A percentile compares a stretch with the other conserved stretches of the same genome.
These are phyloP conservation scores for Penicillium crustosum DNA, from an alignment of 2,329 filamentous ascomycete species.

Conservation along the genomic window DNA sequence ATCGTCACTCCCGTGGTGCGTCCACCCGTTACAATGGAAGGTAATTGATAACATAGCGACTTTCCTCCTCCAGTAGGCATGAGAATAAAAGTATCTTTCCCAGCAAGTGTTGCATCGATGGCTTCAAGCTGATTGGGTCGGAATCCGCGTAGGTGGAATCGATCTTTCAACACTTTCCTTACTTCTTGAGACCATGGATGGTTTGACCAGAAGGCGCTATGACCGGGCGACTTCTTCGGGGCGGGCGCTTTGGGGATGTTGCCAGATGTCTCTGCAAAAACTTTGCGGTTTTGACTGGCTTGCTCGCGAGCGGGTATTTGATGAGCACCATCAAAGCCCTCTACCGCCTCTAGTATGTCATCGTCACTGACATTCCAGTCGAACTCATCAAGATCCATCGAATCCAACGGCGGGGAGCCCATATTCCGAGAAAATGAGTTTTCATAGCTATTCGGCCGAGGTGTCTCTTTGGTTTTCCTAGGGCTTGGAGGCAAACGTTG, in stretches of 20 bases:
- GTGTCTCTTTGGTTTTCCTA: constrained; percentile 4
- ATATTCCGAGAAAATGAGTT: constrained; percentile 42
- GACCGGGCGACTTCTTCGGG: constrained; percentile 34
- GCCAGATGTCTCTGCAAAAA: constrained; percentile 45
- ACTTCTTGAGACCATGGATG: constrained; percentile 86
- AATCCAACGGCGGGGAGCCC: constrained; percentile 36
- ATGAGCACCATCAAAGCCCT: constrained; percentile 36
- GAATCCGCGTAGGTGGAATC: constrained; percentile 83
- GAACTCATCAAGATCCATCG: constrained; percentile 40
- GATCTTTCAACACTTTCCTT: constrained; percentile 72
- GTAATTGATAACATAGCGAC: constrained; percentile 93
- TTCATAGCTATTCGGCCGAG: constrained; percentile 21
- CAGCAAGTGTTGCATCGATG: constrained; percentile 86
- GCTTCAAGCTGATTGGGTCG: constrained; percentile 90
- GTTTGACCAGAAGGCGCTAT: constrained; percentile 53
- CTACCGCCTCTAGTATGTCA: constrained; percentile 47
- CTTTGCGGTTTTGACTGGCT: constrained; percentile 29
- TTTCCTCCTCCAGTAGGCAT: constrained; percentile 99
- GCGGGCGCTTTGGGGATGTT: constrained; percentile 35
- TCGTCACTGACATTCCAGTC: constrained; percentile 46
- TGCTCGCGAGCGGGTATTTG: constrained; percentile 14
- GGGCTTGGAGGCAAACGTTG: constrained; percentile 6
- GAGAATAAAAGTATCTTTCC: constrained; percentile 88
- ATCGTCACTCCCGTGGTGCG: constrained; percentile 82
- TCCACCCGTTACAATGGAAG: constrained; percentile 77